These are phyloP conservation scores for Paramyrothecium sp. DNA, from an alignment of 2,329 filamentous ascomycete species.

Conservation along the genomic window DNA sequence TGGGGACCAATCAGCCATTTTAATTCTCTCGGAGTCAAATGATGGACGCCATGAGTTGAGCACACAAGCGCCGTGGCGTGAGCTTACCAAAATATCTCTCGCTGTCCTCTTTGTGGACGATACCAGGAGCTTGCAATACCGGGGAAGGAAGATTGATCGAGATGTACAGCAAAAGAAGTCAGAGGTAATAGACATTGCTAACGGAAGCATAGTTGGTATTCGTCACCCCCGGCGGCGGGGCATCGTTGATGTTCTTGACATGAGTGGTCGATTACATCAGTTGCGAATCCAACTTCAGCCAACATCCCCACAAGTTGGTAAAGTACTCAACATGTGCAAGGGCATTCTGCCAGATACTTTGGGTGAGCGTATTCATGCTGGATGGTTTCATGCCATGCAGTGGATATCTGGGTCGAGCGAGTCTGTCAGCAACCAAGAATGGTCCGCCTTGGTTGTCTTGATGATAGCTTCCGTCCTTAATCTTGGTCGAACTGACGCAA, in stretches of 20 bases:
- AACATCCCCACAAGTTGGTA: constrained; percentile 58
- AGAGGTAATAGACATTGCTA: constrained; percentile 43
- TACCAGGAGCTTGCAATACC: constrained; percentile 56
- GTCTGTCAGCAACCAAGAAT: constrained; percentile 56
- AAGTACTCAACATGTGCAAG: constrained; percentile 59
- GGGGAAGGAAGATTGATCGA: constrained; percentile 49
- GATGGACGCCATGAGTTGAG: constrained; percentile 66
- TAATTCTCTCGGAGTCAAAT: constrained; percentile 66
- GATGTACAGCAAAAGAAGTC: constrained; percentile 47
- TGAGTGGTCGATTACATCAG: constrained; percentile 61
- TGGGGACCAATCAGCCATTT: constrained; percentile 63
- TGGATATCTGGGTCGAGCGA: constrained; percentile 59
- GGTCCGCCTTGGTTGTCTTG: constrained; percentile 65
- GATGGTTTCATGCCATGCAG: constrained; percentile 72
- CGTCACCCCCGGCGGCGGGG: constrained; percentile 59
- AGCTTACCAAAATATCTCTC: constrained; percentile 64
- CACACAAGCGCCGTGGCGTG: constrained; percentile 74
- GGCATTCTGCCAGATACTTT: constrained; percentile 60
- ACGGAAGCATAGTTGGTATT: constrained; percentile 51
- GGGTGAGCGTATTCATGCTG: constrained; percentile 61
- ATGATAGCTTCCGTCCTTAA: constrained; percentile 64
- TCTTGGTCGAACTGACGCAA: constrained; percentile 42
- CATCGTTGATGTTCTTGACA: constrained; percentile 64
- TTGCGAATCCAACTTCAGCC: constrained; percentile 68
- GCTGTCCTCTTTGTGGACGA: constrained; percentile 61